Conservation (phyloP, 1,139 yeast genomes). For the Hemisphaericaspora xylofermentans region DNA sequence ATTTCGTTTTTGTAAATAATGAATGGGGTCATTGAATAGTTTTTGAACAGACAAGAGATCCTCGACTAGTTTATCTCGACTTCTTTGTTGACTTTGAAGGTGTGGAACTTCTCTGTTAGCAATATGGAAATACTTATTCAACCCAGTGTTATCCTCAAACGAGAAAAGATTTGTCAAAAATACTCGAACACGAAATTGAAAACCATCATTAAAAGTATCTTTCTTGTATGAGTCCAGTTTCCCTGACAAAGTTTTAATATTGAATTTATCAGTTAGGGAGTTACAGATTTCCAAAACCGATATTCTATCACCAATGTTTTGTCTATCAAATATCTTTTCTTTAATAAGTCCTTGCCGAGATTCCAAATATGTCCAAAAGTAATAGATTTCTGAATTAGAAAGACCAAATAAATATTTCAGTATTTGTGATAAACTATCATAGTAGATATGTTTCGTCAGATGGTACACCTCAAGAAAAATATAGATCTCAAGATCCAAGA, state of each 20-base stretch:
- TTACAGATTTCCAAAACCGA: slow-evolving; percentile 41
- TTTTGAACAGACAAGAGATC: slow-evolving; percentile 35
- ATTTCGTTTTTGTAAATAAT: slow-evolving; percentile 25
- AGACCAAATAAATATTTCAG: slow-evolving; percentile 23
- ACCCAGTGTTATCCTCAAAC: slow-evolving; percentile 48
- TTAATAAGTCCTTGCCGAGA: slow-evolving; percentile 25
- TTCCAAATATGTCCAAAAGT: slow-evolving; percentile 42
- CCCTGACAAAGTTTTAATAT: slow-evolving; percentile 19
- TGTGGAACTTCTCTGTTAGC: slow-evolving; percentile 29
- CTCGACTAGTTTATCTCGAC: slow-evolving; percentile 21
- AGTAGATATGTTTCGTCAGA: slow-evolving; percentile 23
- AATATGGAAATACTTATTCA: slow-evolving; percentile 39
- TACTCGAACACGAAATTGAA: slow-evolving; percentile 37
- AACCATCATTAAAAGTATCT: slow-evolving; percentile 40
- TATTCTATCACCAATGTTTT: slow-evolving; percentile 36
- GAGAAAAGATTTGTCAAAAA: slow-evolving; percentile 35
- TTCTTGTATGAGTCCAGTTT: slow-evolving; percentile 30
- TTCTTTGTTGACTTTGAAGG: slow-evolving; percentile 13
- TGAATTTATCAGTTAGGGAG: slow-evolving; percentile 34
- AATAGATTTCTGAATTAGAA: slow-evolving; percentile 22
- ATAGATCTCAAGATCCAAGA: slow-evolving; percentile 27
- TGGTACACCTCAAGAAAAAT: slow-evolving; percentile 15
- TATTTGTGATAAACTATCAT: slow-evolving; percentile 21
- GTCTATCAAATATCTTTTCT: slow-evolving; percentile 27
- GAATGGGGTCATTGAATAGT: slow-evolving; percentile 39